Base-by-base conservation (phyloP, 1,284 basidiomycete species). In the Moesziomyces antarcticus region DNA sequence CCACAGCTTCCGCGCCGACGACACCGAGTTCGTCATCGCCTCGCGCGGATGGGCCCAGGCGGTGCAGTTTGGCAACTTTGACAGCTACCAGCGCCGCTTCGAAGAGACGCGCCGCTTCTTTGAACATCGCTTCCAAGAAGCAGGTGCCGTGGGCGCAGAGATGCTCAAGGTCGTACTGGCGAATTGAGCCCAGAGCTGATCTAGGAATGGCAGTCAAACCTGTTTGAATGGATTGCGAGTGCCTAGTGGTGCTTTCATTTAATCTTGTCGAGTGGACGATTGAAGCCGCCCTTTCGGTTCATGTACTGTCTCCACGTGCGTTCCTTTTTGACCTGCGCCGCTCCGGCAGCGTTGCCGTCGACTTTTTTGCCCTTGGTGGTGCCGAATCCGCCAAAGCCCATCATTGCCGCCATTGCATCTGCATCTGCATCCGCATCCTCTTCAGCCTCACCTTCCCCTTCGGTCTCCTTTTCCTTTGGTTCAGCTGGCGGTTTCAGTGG, bases 301-400 rank as follows among this genome's bases (percentile, higher is more conserved):
- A 95, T 95, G 84, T 95, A 95, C 85, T 97, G 95, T 73, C 95
- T 87, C 94, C 95, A 97, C 27, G 93, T 96, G 56, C 95, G 88
- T 72, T 90, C 89, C 86, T 94, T 93, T 88, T 95, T 95, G 77
- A 97, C 86, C 56, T 90, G 85, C 1, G 88, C 89, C 3, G 75
- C 82, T 35, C 94, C 85, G 0, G 81, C 79, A 35, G 86, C 83
- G 41, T 81, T 79, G 24, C 76, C 74, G 72, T 91, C 89, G 84
- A 94, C 91, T 73, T 95, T 94, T 24, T 92, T 93, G 62, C 82
- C 75, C 42, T 97, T 97, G 0, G 95, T 97, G 0, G 90, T 88
- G 8, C 91, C 93, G 82, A 98, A 98, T 1, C 93, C 93, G 50
- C 86, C 84, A 80, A 98, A 87, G 46, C 95, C 95, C 92, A 98